Conservation (phyloP, 768 basidiomycete species). For the Termitomyces titanicus region DNA sequence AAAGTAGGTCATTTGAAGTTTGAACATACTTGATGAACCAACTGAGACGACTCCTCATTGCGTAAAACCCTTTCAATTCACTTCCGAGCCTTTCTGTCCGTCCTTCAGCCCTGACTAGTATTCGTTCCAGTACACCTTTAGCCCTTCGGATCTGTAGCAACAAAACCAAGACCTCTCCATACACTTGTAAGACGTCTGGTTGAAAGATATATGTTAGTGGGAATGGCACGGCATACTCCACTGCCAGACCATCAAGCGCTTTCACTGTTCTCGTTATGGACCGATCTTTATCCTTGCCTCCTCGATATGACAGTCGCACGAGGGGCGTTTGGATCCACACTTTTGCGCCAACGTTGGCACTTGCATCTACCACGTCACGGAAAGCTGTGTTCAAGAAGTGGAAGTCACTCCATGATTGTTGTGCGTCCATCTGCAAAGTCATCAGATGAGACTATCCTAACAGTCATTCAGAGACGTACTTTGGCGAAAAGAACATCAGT, state of each 20-base stretch:
- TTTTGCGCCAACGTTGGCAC: slow-evolving; percentile 30
- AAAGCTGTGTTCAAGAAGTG: slow-evolving; percentile 83
- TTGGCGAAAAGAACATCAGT: slow-evolving; percentile 71
- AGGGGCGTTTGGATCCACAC: slow-evolving; percentile 66
- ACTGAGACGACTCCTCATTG: slow-evolving; percentile 69
- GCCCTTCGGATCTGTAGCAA: slow-evolving; percentile 72
- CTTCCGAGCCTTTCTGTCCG: slow-evolving; percentile 28
- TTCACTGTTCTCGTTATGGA: slow-evolving; percentile 53
- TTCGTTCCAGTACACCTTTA: slow-evolving; percentile 66
- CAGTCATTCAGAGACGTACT: slow-evolving; percentile 34
- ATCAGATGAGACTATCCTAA: too few species aligned
- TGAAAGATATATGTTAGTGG: slow-evolving; percentile 78
- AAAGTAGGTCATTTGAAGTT: neutral
- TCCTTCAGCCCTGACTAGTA: slow-evolving; percentile 56
- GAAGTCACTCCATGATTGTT: slow-evolving; percentile 73
- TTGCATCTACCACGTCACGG: slow-evolving; percentile 56
- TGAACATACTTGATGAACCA: slow-evolving; percentile 83
- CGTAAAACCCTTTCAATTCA: slow-evolving; percentile 70
- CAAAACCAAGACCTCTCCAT: slow-evolving; percentile 67
- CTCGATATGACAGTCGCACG: slow-evolving; percentile 68
- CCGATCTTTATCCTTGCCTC: slow-evolving; percentile 41
- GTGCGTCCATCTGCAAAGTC: slow-evolving; percentile 62
- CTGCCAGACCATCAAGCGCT: slow-evolving; percentile 58
- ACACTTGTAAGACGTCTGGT: slow-evolving; percentile 49
- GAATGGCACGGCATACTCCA: slow-evolving; percentile 83